Evolutionary conservation across 2,329 filamentous ascomycete genomes (phyloP), one percentile per base, ranked within the genome.

Genomic region (Stemphylium vesicarium): DNA sequence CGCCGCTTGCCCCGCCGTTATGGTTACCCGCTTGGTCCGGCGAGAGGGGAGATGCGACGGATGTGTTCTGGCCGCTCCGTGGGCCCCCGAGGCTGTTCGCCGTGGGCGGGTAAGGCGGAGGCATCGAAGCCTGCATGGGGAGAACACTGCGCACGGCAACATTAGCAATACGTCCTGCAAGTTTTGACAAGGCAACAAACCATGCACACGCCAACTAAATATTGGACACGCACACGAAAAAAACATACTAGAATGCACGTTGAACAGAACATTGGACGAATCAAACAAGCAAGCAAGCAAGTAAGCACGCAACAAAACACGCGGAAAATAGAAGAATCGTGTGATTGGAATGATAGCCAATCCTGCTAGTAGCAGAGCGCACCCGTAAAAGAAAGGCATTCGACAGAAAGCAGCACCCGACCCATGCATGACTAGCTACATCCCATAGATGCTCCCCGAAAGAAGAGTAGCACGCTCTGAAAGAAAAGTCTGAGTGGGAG

Each of bases 311-410:
- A 47, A 57, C 41, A 55, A 64, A 68, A 62, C 58, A 69, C 69
- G 62, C 66, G 67, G 54, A 65, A 58, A 64, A 58, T 70, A 62
- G 47, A 61, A 62, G 59, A 66, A 55, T 60, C 60, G 62, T 70
- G 60, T 66, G 67, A 75, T 72, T 74, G 69, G 70, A 68, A 70
- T 63, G 66, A 66, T 70, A 71, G 69, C 72, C 71, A 71, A 72
- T 69, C 72, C 63, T 68, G 55, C 62, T 65, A 60, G 57, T 66
- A 57, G 54, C 60, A 64, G 61, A 64, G 55, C 59, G 66, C 60
- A 63, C 60, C 59, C 51, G 57, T 54, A 53, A 61, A 57, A 53
- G 53, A 69, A 70, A 63, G 65, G 69, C 71, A 70, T 54, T 52
- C 62, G 65, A 65, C 51, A 72, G 65, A 68, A 72, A 71, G 60